A percentile compares a stretch with the other conserved stretches of the same genome.
phyloP scores from a whole-genome alignment of 202 grass and related monocot genomes.

The Brachypodium distachyon region DNA sequence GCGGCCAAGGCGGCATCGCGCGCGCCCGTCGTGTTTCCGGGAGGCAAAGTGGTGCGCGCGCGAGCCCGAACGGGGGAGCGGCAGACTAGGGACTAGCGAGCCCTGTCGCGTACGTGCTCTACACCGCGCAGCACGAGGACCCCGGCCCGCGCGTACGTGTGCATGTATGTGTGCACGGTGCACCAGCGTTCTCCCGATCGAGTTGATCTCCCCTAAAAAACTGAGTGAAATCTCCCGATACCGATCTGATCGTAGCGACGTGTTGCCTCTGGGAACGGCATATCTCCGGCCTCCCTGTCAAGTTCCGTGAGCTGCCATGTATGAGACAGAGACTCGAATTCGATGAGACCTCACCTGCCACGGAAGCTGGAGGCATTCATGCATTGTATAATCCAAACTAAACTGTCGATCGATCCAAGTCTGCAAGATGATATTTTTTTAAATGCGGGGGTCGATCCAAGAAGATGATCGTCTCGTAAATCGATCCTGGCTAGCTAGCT shows the following conservation, averaged over 20 bases:
- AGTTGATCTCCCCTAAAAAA: too few relatives aligned
- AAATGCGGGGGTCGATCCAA: not conserved
- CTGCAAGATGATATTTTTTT: not conserved
- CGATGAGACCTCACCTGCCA: not conserved
- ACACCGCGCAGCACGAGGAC: not conserved
- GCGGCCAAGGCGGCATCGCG: not conserved
- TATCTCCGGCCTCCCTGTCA: too few relatives aligned
- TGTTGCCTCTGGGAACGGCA: not conserved
- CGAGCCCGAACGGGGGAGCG: not conserved
- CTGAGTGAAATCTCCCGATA: too few relatives aligned
- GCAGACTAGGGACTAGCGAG: not conserved
- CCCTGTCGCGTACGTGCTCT: not conserved
- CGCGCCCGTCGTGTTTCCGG: not conserved
- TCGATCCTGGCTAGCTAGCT: not conserved
- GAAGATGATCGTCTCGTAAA: not conserved
- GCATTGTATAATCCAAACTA: not conserved
- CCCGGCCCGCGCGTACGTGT: not conserved
- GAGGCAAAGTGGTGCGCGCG: not conserved
- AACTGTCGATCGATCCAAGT: not conserved
- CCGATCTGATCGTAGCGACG: too few relatives aligned
- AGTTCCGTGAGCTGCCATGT: too few relatives aligned
- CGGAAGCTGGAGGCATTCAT: not conserved
- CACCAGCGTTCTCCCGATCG: too few relatives aligned
- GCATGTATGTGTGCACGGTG: too few relatives aligned
- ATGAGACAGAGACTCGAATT: not conserved